phyloP scores from a whole-genome alignment of 73 alveolate species.

The Halteria grandinella region DNA sequence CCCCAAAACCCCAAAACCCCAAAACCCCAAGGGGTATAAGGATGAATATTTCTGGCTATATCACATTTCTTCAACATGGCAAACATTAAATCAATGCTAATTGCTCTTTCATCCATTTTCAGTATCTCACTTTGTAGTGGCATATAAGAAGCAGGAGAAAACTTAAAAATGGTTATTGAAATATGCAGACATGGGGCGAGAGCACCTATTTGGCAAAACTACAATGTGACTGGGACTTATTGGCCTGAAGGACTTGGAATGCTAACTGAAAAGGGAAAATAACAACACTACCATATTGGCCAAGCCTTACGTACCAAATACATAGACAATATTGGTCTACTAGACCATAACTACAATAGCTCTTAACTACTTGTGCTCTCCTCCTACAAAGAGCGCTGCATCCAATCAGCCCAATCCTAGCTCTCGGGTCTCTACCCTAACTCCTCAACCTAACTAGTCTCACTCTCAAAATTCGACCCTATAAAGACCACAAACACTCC shows the following conservation, averaged over 20 bases:
- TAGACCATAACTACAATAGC: not conserved
- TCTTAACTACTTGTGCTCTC: not conserved
- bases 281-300: constrained; percentile 9
- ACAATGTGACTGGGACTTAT: not conserved
- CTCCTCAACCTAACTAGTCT: not conserved
- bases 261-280: constrained; percentile 17
- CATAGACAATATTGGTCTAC: not conserved
- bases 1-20: too few species aligned
- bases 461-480: not conserved
- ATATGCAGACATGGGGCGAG: constrained; percentile 27
- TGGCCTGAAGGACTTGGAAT: constrained; percentile 25
- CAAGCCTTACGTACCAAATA: not conserved
- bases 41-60: too few species aligned
- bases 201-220: not conserved
- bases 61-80: too few species aligned
- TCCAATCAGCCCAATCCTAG: not conserved
- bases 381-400: not conserved
- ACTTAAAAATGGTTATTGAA: constrained; percentile 7
- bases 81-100: too few species aligned
- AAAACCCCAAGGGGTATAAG: too few species aligned
- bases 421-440: constrained; percentile 13
- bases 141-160: not conserved
- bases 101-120: too few species aligned
- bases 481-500: not conserved
- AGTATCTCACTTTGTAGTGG: too few species aligned